These are phyloP conservation scores for Aspergillus quadrilineatus DNA, from an alignment of 2,329 filamentous ascomycete genomes.

Conservation along the genomic window DNA sequence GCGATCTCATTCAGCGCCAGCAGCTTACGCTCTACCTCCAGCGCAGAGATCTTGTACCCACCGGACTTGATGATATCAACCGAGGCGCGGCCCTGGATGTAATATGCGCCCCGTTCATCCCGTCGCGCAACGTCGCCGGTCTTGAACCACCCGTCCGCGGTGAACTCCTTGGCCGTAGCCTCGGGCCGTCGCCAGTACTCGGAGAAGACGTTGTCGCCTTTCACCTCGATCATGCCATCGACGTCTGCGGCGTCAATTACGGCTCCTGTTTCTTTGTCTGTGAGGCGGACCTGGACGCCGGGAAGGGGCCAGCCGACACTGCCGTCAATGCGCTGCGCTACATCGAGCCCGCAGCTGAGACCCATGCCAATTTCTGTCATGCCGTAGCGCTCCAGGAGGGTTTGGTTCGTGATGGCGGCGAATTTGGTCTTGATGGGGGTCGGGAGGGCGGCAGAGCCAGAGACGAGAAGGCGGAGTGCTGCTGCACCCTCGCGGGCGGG, in stretches of 20 bases:
- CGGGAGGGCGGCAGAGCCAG: conserved; percentile 45
- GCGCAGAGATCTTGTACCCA: conserved; percentile 56
- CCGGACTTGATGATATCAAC: conserved; percentile 58
- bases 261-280: conserved; percentile 40
- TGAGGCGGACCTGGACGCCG: conserved; percentile 48
- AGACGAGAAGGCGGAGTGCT: conserved; percentile 40
- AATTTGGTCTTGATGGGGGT: conserved; percentile 44
- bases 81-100: conserved; percentile 54
- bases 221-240: conserved; percentile 46
- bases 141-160: conserved; percentile 50
- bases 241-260: conserved; percentile 31
- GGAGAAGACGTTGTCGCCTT: conserved; percentile 43
- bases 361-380: conserved; percentile 54
- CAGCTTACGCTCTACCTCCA: conserved; percentile 57
- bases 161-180: conserved; percentile 48
- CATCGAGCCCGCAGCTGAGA: conserved; percentile 45
- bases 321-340: conserved; percentile 45
- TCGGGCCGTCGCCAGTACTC: conserved; percentile 48
- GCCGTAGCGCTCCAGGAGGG: conserved; percentile 50
- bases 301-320: conserved; percentile 51
- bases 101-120: conserved; percentile 46
- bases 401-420: conserved; percentile 42
- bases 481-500: conserved; percentile 34
- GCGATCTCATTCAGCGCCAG: conserved; percentile 50
- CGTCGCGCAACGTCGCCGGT: conserved; percentile 48